Percentiles rank a stretch among this genome's conserved stretches.
Evolutionary conservation across 2,329 filamentous ascomycete species (phyloP).

Genomic region (Capronia epimyces): DNA sequence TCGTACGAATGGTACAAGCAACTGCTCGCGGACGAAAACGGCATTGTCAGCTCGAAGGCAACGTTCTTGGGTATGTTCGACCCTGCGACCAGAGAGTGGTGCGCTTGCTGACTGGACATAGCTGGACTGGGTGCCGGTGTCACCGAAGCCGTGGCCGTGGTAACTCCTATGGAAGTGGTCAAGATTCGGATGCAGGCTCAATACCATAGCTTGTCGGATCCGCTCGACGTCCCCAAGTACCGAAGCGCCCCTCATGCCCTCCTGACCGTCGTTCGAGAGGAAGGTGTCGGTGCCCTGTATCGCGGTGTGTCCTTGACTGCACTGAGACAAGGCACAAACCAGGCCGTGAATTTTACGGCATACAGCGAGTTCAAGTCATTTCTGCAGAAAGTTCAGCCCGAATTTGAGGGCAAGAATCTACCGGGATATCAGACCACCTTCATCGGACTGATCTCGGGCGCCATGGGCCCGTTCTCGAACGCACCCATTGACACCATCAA

Average conservation of each 20-base stretch:
- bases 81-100: background rate
- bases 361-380: slow-evolving; percentile 87
- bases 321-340: slow-evolving; percentile 89
- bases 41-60: slow-evolving; percentile 61
- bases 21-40: slow-evolving; percentile 64
- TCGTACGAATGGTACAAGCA: slow-evolving; percentile 96
- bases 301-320: slow-evolving; percentile 91
- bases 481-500: slow-evolving; percentile 99
- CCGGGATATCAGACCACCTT: slow-evolving; percentile 85
- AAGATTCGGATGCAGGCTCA: slow-evolving; percentile 98
- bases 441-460: slow-evolving; percentile 85
- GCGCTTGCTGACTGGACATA: slow-evolving; percentile 32
- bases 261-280: slow-evolving; percentile 88
- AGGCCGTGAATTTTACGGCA: slow-evolving; percentile 97
- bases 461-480: slow-evolving; percentile 93
- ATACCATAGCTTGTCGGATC: slow-evolving; percentile 96
- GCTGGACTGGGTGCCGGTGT: slow-evolving; percentile 88
- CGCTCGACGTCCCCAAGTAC: slow-evolving; percentile 93
- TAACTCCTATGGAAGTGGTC: slow-evolving; percentile 98
- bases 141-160: slow-evolving; percentile 91
- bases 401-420: slow-evolving; percentile 59
- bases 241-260: slow-evolving; percentile 78
- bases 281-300: slow-evolving; percentile 81
- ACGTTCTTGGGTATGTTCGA: slow-evolving; percentile 62
- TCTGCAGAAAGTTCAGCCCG: slow-evolving; percentile 66